These are phyloP conservation scores for Paradendryphiella salina DNA, from an alignment of 2,329 filamentous ascomycete genomes.

Conservation along the genomic window DNA sequence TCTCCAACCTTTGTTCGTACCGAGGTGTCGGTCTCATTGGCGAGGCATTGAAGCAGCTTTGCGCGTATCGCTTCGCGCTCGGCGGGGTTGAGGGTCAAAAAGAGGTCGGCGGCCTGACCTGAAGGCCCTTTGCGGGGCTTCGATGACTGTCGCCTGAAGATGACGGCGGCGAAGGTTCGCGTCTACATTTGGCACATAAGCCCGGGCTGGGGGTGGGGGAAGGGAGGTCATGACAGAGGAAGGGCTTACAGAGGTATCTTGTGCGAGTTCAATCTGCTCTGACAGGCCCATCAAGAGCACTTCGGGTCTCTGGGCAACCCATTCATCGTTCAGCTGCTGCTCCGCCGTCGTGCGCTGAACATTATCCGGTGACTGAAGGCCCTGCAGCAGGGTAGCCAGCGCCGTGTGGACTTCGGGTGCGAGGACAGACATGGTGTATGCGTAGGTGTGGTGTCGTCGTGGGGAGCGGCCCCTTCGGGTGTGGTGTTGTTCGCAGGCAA, in stretches of 20 bases:
- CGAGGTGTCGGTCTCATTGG: slow-evolving; percentile 69
- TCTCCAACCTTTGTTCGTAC: slow-evolving; percentile 96
- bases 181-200: slow-evolving; percentile 57
- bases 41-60: slow-evolving; percentile 78
- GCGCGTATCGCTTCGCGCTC: slow-evolving; percentile 78
- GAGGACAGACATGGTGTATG: slow-evolving; percentile 74
- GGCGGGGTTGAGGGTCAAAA: slow-evolving; percentile 74
- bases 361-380: slow-evolving; percentile 89
- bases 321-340: slow-evolving; percentile 86
- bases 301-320: slow-evolving; percentile 80
- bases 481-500: slow-evolving; percentile 17
- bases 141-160: slow-evolving; percentile 90
- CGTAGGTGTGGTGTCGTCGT: slow-evolving; percentile 13
- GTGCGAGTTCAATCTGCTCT: slow-evolving; percentile 83
- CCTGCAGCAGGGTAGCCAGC: slow-evolving; percentile 82
- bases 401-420: slow-evolving; percentile 81
- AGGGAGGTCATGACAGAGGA: too few relatives aligned
- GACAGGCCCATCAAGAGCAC: slow-evolving; percentile 90
- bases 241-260: slow-evolving; percentile 66
- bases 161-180: slow-evolving; percentile 87
- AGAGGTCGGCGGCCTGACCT: slow-evolving; percentile 77
- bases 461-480: slow-evolving; percentile 27
- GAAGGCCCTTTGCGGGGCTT: slow-evolving; percentile 76
- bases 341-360: slow-evolving; percentile 81
- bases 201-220: background rate